Percentiles rank a stretch among this genome's conserved stretches.
Conservation (phyloP, 192 early-diverging fungal genomes). For the Jimgerdemannia lactiflua region DNA sequence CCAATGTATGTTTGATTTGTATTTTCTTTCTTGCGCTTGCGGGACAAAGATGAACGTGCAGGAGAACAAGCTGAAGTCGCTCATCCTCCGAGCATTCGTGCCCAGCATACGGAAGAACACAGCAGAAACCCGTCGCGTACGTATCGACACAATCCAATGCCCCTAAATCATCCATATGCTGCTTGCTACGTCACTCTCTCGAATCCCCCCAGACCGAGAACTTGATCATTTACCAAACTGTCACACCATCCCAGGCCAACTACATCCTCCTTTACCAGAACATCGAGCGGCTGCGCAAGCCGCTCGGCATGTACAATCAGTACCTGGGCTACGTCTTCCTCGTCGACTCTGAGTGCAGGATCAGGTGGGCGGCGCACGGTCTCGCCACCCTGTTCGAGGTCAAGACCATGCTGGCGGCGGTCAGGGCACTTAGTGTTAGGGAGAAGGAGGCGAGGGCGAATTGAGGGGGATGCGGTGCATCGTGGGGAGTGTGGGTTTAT, state of each 20-base stretch:
- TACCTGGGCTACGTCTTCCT: constrained; percentile 55
- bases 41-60: constrained; percentile 47
- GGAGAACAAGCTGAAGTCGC: constrained; percentile 47
- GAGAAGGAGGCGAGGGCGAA: too few species aligned
- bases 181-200: neutral
- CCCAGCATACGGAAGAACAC: constrained; percentile 42
- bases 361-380: constrained; percentile 58
- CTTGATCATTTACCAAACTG: neutral
- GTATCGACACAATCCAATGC: neutral
- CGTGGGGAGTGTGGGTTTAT: too few species aligned
- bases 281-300: constrained; percentile 38
- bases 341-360: constrained; percentile 51
- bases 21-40: neutral
- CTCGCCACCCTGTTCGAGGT: constrained; percentile 38
- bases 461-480: too few species aligned
- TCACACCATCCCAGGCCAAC: constrained; percentile 27
- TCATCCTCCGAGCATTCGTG: constrained; percentile 44
- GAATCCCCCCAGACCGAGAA: neutral
- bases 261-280: constrained; percentile 48
- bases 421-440: too few species aligned
- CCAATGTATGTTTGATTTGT: neutral
- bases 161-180: neutral
- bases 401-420: constrained; percentile 25
- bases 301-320: constrained; percentile 50
- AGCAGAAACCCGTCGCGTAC: constrained; percentile 37